These are phyloP conservation scores for Aplosporella prunicola DNA, from an alignment of 2,329 filamentous ascomycete genomes.

Conservation along the genomic window DNA sequence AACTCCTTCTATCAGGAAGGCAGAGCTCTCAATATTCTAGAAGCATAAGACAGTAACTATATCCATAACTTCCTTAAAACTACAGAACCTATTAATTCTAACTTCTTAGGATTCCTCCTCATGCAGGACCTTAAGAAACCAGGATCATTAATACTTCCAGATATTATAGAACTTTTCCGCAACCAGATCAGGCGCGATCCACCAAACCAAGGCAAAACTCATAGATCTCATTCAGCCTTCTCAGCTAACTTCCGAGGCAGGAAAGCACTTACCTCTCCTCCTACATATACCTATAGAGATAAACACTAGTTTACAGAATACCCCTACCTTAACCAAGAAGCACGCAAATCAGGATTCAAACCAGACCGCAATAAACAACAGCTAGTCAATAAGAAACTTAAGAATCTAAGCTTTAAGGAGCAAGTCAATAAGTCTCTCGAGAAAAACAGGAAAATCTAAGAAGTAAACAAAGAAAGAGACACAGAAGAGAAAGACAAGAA, in stretches of 20 bases:
- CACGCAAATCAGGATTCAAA: background rate
- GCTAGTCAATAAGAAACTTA: background rate
- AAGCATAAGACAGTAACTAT: too few relatives aligned
- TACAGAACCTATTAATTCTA: too few relatives aligned
- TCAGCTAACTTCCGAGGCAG: background rate
- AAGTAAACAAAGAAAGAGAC: background rate
- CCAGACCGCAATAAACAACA: background rate
- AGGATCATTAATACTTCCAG: too few relatives aligned
- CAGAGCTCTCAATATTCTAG: background rate
- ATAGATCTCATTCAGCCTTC: background rate
- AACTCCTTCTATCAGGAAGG: background rate
- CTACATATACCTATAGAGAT: background rate
- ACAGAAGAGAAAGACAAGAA: too few relatives aligned
- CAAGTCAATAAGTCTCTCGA: background rate
- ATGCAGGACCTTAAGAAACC: too few relatives aligned
- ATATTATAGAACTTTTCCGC: too few relatives aligned
- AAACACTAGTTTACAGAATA: too few relatives aligned
- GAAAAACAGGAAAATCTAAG: background rate
- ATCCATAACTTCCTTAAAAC: too few relatives aligned
- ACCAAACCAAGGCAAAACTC: too few relatives aligned
- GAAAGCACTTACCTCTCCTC: background rate
- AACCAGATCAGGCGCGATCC: too few relatives aligned
- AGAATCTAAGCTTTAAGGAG: background rate
- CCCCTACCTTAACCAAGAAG: too few relatives aligned
- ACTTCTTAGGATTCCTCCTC: too few relatives aligned